A percentile compares a stretch with the other conserved stretches of the same genome.
These are phyloP conservation scores for Ilyonectria destructans DNA, from an alignment of 2,329 filamentous ascomycete species.

Conservation along the genomic window DNA sequence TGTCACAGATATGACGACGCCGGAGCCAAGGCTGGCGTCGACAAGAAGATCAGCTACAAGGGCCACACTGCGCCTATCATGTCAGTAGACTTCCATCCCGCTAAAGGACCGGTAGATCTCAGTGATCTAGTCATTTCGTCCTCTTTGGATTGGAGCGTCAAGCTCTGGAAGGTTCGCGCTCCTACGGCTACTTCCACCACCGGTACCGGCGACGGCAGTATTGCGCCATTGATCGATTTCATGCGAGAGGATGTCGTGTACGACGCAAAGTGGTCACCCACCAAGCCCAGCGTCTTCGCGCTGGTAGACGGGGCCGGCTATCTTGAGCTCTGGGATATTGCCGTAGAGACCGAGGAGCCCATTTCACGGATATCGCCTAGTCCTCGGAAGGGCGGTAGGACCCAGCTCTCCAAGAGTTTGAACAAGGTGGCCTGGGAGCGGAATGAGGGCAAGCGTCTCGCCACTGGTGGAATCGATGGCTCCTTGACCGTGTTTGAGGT, in stretches of 20 bases:
- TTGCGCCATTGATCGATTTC: conserved; percentile 88
- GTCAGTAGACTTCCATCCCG: conserved; percentile 95
- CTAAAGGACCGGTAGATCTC: conserved; percentile 91
- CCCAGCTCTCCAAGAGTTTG: conserved; percentile 85
- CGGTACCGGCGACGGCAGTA: conserved; percentile 66
- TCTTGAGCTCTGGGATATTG: conserved; percentile 96
- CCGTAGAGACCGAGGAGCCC: conserved; percentile 92
- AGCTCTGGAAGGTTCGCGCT: conserved; percentile 94
- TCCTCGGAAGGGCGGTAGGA: conserved; percentile 74
- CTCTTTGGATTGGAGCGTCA: conserved; percentile 96
- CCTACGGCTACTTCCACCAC: conserved; percentile 80
- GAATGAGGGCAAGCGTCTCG: conserved; percentile 87
- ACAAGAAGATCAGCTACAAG: conserved; percentile 88
- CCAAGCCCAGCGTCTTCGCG: conserved; percentile 94
- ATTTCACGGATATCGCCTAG: conserved; percentile 85
- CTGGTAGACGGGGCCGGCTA: conserved; percentile 94
- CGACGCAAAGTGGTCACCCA: conserved; percentile 94
- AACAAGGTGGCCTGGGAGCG: conserved; percentile 97
- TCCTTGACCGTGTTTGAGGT: conserved; percentile 95
- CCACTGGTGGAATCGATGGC: conserved; percentile 93
- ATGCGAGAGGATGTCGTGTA: conserved; percentile 97
- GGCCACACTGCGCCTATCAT: conserved; percentile 96
- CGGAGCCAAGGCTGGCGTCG: conserved; percentile 95
- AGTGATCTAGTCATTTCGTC: conserved; percentile 95
- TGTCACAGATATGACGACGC: conserved; percentile 98